Evolutionary conservation across 2,329 filamentous ascomycete genomes (phyloP), one percentile per base, ranked within the genome.

Genomic region (Aspergillus spinulosporus): DNA sequence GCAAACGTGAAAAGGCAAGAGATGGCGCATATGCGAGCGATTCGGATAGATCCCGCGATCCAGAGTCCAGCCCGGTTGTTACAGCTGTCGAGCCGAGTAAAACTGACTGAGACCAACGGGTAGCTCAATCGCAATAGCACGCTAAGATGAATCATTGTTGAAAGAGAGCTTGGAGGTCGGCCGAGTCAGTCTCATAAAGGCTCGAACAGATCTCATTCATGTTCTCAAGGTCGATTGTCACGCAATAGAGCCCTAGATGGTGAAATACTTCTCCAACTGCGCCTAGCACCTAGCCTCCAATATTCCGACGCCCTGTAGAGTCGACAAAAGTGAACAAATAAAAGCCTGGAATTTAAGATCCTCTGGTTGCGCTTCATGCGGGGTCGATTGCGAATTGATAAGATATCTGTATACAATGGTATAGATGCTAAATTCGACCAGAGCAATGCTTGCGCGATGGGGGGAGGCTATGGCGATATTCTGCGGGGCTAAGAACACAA

Each of bases 371-470:
- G 59, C 47, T 52, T 58, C 49, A 45, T 53, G 57, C 62, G 59
- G 63, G 51, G 56, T 57, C 28, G 43, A 67, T 66, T 62, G 54
- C 64, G 64, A 66, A 64, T 62, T 42, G 21, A 39, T 40, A 54
- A 45, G 37, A 46, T 46, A 15, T 50, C 29, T 29, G 36, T 48
- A 44, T 21, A 21, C n/a, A 42, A 45, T 52, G 49, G 21, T 46
- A 52, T 15, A 7, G 6, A 7, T 8, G 36, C 21, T n/a, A 9
- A 34, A 8, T 5, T 31, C 14, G 31, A 47, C 44, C 12, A 11
- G 46, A 32, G 43, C 21, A 48, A 43, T 31, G 36, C 37, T 62
- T 49, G 40, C 61, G 59, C 56, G 50, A 61, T 61, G 57, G 26
- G 5, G 21, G 28, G 32, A 28, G 40, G 32, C 36, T 45, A 63